Base-by-base conservation (phyloP, 495 filamentous ascomycete genomes). In the Podospora didyma region DNA sequence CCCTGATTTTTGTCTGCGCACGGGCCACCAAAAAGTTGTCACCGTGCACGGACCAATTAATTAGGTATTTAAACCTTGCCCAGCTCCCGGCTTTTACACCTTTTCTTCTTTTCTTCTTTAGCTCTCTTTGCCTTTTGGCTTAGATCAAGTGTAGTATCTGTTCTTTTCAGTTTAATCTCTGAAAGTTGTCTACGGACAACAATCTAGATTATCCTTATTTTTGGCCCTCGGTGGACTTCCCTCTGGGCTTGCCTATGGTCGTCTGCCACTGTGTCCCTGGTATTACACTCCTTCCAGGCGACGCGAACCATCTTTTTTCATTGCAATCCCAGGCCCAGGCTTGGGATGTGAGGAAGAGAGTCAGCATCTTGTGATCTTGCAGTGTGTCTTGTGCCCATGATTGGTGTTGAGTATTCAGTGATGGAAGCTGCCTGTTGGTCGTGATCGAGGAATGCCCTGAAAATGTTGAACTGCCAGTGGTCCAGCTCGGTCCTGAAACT, bases 121-220 rank as follows among this genome's bases (percentile, higher is more conserved):
- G 67, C 67, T 70, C 66, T 68, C 64, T 69, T 69, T 69, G 63
- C 84, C 83, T 85, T 84, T 85, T 87, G 84, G 86, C 86, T 88
- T 87, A 93, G 89, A 93, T 93, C 89, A 93, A 92, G 89, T 93
- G 89, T 94, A 93, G 89, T 93, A 96, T 94, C 90, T 95, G 90
- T 94, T 93, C 89, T 95, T 92, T 92, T 92, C 87, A 93, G 88
- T 91, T 90, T 92, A 91, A 92, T 83, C 78, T 82, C 81, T 83
- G 79, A 81, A 81, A 82, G 69, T 73, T 66, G 63, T 70, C 85
- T 83, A 87, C 75, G 78, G 84, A 78, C 78, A 77, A 82, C 80
- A 87, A 82, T 83, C 80, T 79, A 85, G 85, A 89, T 92, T 92
- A 89, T 83, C 81, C 85, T 82, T 79, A 89, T 92, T 89, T 90